Evolutionary conservation across 2,329 filamentous ascomycete genomes (phyloP), one percentile per base, ranked within the genome.

Genomic region (Aspergillus udagawae): DNA sequence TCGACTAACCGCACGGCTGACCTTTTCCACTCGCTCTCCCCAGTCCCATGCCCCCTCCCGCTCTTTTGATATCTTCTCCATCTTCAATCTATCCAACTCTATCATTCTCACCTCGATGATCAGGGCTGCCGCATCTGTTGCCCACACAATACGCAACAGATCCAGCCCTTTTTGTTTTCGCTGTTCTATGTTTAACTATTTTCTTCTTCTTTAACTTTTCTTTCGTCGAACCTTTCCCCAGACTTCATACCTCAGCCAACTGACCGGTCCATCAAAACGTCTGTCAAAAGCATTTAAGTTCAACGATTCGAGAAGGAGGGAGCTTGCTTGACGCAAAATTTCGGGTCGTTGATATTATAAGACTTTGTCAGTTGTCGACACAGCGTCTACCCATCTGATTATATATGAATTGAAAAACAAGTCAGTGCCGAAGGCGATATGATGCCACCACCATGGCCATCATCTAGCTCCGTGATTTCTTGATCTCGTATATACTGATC

Each of bases 1-100:
- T n/a, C n/a, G 8, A 45, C 42, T 52, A 41, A 42, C 29, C 7
- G 32, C 50, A 61, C 52, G 53, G 56, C 56, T 56, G 59, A 55
- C 55, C 55, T 51, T 54, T 51, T 55, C 55, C 49, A 44, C 41
- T 27, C 35, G 52, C 25, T 48, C 27, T 48, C 42, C 35, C 42
- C 42, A 44, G 20, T 49, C 25, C 44, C 10, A 56, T 48, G 27
- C 49, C 32, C 32, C 32, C 32, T 38, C 32, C 14, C 32, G 32
- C 32, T 38, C 32, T 5, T 17, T 38, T 17, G 32, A 38, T 38
- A 38, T 17, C 38, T 55, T 51, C 57, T 57, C 53, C 52, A 45
- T 54, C 29, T 57, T 51, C 51, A 10, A 53, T 38, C 32, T 53
- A 23, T 52, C 4, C 23, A 49, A 27, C 50, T 56, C 21, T 51